Evolutionary conservation across 306 rosid genomes (phyloP).

Genomic region (Gastrolobium bilobum): DNA sequence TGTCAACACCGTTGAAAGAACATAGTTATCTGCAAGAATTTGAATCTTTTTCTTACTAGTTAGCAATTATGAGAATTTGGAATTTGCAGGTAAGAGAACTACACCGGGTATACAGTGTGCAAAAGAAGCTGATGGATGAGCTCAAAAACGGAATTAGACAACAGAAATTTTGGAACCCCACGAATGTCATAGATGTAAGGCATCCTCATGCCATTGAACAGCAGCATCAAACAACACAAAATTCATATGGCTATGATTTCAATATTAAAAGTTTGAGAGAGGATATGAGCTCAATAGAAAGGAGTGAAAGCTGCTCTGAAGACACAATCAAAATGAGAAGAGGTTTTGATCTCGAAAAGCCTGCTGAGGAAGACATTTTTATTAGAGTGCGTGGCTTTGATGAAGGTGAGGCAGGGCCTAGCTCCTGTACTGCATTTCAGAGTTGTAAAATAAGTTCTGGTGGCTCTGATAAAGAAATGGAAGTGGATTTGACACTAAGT

Average conservation of each 20-base stretch:
- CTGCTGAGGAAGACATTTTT: constrained; percentile 65
- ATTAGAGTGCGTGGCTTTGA: constrained; percentile 52
- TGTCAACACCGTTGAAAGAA: constrained; percentile 7
- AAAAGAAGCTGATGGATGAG: constrained; percentile 82
- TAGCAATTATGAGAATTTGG: constrained; percentile 30
- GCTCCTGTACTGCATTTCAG: constrained; percentile 49
- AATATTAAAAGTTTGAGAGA: constrained; percentile 59
- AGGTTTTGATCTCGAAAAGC: constrained; percentile 83
- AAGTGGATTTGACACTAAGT: constrained; percentile 90
- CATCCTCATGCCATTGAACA: constrained; percentile 53
- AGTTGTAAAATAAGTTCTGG: constrained; percentile 53
- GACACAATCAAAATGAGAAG: constrained; percentile 62
- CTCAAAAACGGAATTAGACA: constrained; percentile 59
- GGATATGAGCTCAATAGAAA: constrained; percentile 62
- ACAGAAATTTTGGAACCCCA: constrained; percentile 51
- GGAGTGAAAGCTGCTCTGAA: constrained; percentile 67
- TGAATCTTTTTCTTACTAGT: constrained; percentile 29
- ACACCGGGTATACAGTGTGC: constrained; percentile 81
- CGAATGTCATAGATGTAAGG: constrained; percentile 50
- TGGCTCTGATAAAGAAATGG: constrained; percentile 65
- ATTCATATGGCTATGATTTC: constrained; percentile 45
- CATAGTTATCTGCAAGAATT: constrained; percentile 6
- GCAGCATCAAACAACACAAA: constrained; percentile 49
- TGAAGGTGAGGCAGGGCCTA: constrained; percentile 67
- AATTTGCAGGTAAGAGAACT: constrained; percentile 82